A percentile compares a stretch with the other conserved stretches of the same genome.
phyloP scores from a whole-genome alignment of 139 green algal genomes.

The Microglena sp. region DNA sequence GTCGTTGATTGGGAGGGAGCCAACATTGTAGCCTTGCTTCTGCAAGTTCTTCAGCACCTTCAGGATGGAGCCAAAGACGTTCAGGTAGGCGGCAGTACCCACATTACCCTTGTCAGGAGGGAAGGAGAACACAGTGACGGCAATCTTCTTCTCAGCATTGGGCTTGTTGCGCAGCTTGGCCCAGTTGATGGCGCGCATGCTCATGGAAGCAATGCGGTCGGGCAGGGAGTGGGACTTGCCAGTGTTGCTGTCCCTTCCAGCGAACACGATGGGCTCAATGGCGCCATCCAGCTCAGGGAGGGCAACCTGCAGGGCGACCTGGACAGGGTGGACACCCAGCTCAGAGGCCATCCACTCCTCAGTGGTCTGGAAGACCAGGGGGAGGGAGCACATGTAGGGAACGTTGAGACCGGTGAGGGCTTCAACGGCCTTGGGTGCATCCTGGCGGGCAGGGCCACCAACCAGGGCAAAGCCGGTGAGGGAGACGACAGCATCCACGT shows the following conservation, averaged over 20 bases:
- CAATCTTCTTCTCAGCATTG: constrained; percentile 86
- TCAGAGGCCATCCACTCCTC: constrained; percentile 96
- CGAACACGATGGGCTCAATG: constrained; percentile 98
- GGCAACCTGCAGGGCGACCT: constrained; percentile 95
- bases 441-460: constrained; percentile 73
- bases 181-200: constrained; percentile 90
- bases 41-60: constrained; percentile 79
- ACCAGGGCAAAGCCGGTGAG: constrained; percentile 97
- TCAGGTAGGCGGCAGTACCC: constrained; percentile 97
- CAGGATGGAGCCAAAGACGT: constrained; percentile 97
- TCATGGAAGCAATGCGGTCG: constrained; percentile 85
- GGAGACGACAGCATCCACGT: constrained; percentile 85
- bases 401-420: constrained; percentile 92
- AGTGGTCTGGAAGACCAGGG: constrained; percentile 99
- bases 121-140: constrained; percentile 97
- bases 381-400: constrained; percentile 94
- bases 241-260: constrained; percentile 88
- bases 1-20: constrained; percentile 60
- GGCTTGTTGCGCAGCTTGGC: constrained; percentile 84
- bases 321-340: constrained; percentile 95
- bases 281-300: constrained; percentile 97
- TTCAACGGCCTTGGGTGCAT: constrained; percentile 94
- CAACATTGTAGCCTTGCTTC: constrained; percentile 87
- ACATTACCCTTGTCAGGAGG: constrained; percentile 99
- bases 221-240: constrained; percentile 96